phyloP scores from a whole-genome alignment of 441 rosid genomes.

The Capsella rubella region DNA sequence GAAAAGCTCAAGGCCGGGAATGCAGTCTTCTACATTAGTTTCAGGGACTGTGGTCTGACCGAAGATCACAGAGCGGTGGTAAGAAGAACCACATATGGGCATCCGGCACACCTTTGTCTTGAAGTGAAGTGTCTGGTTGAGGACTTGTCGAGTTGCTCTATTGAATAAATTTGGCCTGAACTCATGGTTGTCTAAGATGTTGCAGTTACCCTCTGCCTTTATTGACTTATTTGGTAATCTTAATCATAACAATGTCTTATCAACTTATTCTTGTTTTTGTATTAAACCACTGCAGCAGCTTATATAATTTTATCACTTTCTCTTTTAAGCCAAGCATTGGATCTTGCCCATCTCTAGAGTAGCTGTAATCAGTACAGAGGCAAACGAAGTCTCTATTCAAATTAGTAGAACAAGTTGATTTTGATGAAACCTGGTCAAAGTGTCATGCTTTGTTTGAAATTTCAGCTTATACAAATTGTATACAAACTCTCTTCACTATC shows the following conservation, averaged over 20 bases:
- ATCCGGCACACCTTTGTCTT: not conserved
- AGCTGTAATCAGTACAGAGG: no score
- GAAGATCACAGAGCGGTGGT: conserved; percentile 1
- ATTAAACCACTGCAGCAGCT: not conserved
- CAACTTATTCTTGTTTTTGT: no score
- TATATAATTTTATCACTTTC: no score
- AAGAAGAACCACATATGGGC: conserved; percentile 3
- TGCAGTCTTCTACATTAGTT: conserved; percentile 15
- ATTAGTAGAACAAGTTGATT: no score
- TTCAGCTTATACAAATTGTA: no score
- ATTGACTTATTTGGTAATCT: not conserved
- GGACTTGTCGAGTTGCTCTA: not conserved
- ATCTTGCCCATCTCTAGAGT: no score
- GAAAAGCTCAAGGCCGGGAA: not conserved
- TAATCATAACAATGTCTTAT: not conserved
- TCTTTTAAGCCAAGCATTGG: no score
- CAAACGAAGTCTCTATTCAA: no score
- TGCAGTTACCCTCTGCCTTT: not conserved
- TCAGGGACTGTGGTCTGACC: not conserved
- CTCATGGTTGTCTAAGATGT: not conserved
- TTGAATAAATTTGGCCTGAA: not conserved
- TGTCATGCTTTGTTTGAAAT: no score
- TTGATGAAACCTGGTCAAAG: no score
- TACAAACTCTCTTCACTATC: no score
- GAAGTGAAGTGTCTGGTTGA: not conserved